Evolutionary conservation across 441 rosid genomes (phyloP).

Genomic region (Gossypium davidsonii): DNA sequence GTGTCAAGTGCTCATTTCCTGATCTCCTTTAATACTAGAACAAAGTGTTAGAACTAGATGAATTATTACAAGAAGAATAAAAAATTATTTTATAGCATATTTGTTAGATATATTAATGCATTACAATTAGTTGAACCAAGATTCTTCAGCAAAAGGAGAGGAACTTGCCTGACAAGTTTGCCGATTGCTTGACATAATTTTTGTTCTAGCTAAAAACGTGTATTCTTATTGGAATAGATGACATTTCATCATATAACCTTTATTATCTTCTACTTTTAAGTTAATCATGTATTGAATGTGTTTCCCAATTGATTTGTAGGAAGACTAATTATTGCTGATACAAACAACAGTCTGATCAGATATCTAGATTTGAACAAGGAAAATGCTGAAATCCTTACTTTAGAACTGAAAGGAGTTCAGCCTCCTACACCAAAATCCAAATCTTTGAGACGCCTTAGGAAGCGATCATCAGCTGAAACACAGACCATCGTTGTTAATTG

Average conservation of each 20-base stretch:
- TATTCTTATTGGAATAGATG: background rate
- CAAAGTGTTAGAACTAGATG: background rate
- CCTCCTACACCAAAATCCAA: constrained; percentile 60
- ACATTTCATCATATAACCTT: constrained; percentile 5
- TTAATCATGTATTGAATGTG: background rate
- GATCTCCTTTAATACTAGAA: background rate
- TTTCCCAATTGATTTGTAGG: constrained; percentile 40
- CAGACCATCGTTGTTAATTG: constrained; percentile 50
- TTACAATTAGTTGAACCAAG: background rate
- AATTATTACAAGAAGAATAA: background rate
- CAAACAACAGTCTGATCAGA: constrained; percentile 78
- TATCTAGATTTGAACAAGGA: constrained; percentile 57
- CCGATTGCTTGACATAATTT: background rate
- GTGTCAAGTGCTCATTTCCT: background rate
- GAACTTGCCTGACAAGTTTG: background rate
- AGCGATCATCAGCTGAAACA: constrained; percentile 66
- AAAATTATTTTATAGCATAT: background rate
- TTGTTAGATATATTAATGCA: background rate
- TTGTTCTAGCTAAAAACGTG: background rate
- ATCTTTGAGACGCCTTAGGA: constrained; percentile 67
- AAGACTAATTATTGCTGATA: constrained; percentile 76
- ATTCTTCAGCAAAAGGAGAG: background rate
- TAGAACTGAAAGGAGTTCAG: constrained; percentile 83
- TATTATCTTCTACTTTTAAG: background rate
- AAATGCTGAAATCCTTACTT: constrained; percentile 53